Evolutionary conservation across 345 rosid species (phyloP).

Genomic region (Bretschneidera sinensis): DNA sequence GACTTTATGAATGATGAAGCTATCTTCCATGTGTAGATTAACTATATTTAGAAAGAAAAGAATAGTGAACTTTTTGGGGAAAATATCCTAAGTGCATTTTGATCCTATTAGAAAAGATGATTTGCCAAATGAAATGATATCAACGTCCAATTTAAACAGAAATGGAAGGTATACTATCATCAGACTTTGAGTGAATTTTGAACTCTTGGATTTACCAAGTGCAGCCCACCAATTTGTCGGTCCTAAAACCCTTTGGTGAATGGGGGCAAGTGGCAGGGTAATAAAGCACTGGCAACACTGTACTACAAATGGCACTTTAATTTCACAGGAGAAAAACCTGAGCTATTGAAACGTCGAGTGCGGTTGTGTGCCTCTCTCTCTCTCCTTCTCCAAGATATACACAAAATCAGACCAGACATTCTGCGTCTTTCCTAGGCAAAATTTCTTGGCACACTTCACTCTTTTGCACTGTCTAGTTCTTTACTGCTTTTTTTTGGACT

Average conservation of each 20-base stretch:
- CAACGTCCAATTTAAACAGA: too few relatives aligned
- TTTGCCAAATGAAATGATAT: neutral
- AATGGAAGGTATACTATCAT: neutral
- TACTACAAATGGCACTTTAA: neutral
- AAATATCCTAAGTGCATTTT: neutral
- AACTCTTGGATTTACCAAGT: constrained; percentile 4
- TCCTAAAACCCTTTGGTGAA: constrained; percentile 7
- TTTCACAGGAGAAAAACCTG: constrained; percentile 17
- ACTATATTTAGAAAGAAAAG: too few relatives aligned
- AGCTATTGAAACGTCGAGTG: constrained; percentile 10
- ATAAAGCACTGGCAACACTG: neutral
- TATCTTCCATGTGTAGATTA: too few relatives aligned
- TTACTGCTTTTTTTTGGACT: neutral
- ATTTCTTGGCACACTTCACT: too few relatives aligned
- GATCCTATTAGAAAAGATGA: neutral
- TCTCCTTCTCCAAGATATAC: constrained; percentile 20
- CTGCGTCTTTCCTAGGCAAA: too few relatives aligned
- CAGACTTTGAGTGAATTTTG: neutral
- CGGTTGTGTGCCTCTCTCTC: constrained; percentile 9
- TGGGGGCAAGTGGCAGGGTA: constrained; percentile 19
- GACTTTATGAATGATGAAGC: too few relatives aligned
- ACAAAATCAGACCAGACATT: constrained; percentile 20
- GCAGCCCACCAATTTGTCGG: constrained; percentile 5
- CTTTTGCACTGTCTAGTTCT: constrained; percentile 4
- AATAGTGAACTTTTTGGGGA: too few relatives aligned